Evolutionary conservation across 2,329 filamentous ascomycete genomes (phyloP).

Genomic region (Colletotrichum zoysiae): DNA sequence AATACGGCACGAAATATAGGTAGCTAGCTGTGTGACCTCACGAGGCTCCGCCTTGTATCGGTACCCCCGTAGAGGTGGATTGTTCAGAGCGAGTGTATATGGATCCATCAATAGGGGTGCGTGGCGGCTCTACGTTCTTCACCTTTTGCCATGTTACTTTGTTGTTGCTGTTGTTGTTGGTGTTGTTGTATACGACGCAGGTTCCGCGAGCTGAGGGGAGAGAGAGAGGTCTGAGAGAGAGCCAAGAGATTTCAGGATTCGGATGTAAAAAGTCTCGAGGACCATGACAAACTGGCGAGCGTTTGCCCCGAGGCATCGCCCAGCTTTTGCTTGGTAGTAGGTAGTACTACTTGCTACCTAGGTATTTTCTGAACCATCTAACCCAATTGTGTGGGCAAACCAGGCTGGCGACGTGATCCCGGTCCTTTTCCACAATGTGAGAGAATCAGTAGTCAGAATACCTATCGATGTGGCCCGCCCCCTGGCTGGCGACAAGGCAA

Average conservation of each 20-base stretch:
- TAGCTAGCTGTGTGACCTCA: too few relatives aligned
- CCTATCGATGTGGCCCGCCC: conserved; percentile 3
- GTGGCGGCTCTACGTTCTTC: conserved; percentile 1
- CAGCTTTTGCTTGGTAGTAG: not conserved
- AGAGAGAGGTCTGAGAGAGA: not conserved
- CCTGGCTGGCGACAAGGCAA: conserved; percentile 1
- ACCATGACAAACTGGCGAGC: not conserved
- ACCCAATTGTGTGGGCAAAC: conserved; percentile 11
- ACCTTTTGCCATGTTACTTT: not conserved
- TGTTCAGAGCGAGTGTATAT: conserved; percentile 7
- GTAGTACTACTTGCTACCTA: not conserved
- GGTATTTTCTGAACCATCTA: conserved; percentile 15
- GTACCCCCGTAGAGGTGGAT: not conserved
- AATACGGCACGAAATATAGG: too few relatives aligned
- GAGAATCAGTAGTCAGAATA: not conserved
- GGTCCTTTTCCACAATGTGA: not conserved
- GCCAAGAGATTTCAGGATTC: conserved; percentile 32
- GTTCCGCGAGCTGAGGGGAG: conserved; percentile 5
- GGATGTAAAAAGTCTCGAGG: conserved; percentile 32
- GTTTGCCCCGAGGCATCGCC: conserved; percentile 19
- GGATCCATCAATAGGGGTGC: not conserved
- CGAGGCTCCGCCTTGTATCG: too few relatives aligned
- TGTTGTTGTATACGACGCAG: conserved; percentile 10
- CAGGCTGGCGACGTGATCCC: conserved; percentile 13
- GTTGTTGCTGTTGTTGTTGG: too few relatives aligned